Base-by-base conservation (phyloP, 106 monocot species). In the Phalaenopsis equestris region DNA sequence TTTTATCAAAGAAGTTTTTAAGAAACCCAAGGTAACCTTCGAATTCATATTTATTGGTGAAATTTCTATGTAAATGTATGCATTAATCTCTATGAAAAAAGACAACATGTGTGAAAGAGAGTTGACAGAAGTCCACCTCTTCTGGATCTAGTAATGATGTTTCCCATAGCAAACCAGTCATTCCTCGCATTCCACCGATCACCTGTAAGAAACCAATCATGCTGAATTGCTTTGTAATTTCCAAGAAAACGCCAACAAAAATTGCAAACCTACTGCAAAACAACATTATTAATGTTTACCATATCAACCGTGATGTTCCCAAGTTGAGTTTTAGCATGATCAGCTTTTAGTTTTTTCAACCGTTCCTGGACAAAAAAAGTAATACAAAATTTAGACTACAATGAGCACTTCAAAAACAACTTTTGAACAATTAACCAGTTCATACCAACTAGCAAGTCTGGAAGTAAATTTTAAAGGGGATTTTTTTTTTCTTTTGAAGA, bases 151-250 rank as follows among this genome's bases (percentile, higher is more conserved):
- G 92, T 81, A 94, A 83, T 67, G 98, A 99, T 76, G 92, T 87
- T 83, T 99, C 98, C 94, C 98, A 99, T 41, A 99, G 82, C 80
- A 99, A 86, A 75, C 91, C 98, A 56, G 83, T 91, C 92, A 94
- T 99, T 83, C 94, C 98, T 86, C 98, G 91, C 98, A 99, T 99
- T 84, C 98, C 98, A 81, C 98, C 92, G 78, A 99, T 89, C 56
- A 99, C 98, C 98, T 99, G 79, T 11, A 7, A 67, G 78, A 84
- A 67, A 12, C 14, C n/a, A 70, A 49, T 58, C 68, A 76, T 45
- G 73, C 41, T 56, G 21, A 23, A 49, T 72, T 43, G 5, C 5
- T 12, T 68, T 8, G 9, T 23, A 36, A 17, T 30, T 15, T 21
- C 37, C 75, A 8, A 75, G 23, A 11, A 74, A 81, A 6, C 72